Percentiles rank a stretch among this genome's conserved stretches.
Evolutionary conservation across 805 yeast genomes (phyloP).

Genomic region (Myxozyma monticola): DNA sequence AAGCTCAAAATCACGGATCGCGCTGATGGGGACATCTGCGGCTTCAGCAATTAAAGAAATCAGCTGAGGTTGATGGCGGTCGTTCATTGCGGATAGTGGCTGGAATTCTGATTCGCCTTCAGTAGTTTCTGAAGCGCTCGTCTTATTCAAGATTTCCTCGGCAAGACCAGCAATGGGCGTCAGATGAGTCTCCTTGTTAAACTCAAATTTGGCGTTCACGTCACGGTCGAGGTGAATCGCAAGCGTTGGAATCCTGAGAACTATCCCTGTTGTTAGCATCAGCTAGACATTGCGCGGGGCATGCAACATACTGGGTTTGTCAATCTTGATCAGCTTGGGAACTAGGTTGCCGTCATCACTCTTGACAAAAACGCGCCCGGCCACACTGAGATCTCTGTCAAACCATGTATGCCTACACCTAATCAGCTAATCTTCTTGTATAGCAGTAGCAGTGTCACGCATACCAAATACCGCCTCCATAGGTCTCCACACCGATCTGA

Average conservation of each 20-base stretch:
- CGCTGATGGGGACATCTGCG: constrained; percentile 47
- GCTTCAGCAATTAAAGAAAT: constrained; percentile 69
- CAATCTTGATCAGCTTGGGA: constrained; percentile 73
- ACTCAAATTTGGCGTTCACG: constrained; percentile 75
- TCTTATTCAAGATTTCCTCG: constrained; percentile 42
- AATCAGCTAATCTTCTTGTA: too few relatives aligned
- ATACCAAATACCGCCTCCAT: constrained; percentile 90
- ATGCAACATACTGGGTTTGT: constrained; percentile 54
- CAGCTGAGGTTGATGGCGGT: constrained; percentile 76
- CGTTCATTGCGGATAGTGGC: constrained; percentile 61
- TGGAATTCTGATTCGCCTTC: constrained; percentile 55
- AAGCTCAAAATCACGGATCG: constrained; percentile 88
- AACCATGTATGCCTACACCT: constrained; percentile 80
- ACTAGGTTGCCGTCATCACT: constrained; percentile 45
- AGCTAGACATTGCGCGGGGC: too few relatives aligned
- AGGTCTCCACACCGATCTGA: constrained; percentile 90
- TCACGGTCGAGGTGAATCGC: constrained; percentile 89
- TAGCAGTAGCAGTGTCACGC: not conserved
- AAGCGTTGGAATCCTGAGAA: constrained; percentile 87
- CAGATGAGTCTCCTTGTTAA: constrained; percentile 83
- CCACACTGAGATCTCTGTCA: constrained; percentile 86
- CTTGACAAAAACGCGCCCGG: constrained; percentile 82
- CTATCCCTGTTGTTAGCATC: too few relatives aligned
- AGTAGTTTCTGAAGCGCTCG: constrained; percentile 29
- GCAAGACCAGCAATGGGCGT: constrained; percentile 78